Evolutionary conservation across 2,329 filamentous ascomycete species (phyloP).

Genomic region (Claviceps sorghi): DNA sequence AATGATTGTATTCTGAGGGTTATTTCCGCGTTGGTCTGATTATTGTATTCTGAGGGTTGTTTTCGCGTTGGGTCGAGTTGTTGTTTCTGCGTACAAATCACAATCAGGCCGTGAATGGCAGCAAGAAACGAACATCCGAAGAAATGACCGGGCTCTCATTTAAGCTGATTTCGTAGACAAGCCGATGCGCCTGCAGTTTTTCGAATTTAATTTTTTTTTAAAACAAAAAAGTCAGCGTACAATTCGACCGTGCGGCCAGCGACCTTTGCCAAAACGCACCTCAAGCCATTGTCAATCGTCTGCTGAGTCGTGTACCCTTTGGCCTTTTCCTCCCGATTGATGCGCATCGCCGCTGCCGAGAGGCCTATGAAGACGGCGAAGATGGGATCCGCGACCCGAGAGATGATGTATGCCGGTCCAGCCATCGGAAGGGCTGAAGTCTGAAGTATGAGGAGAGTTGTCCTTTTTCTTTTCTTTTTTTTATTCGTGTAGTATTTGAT

Average conservation of each 20-base stretch:
- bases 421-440: conserved; percentile 26
- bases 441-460: background rate
- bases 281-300: conserved; percentile 31
- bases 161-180: too few relatives aligned
- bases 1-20: too few relatives aligned
- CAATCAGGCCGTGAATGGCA: too few relatives aligned
- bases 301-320: conserved; percentile 38
- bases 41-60: too few relatives aligned
- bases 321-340: conserved; percentile 45
- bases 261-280: conserved; percentile 15
- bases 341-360: conserved; percentile 38
- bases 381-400: conserved; percentile 41
- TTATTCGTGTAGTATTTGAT: too few relatives aligned
- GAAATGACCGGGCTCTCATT: too few relatives aligned
- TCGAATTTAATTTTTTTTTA: too few relatives aligned
- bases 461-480: background rate
- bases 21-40: too few relatives aligned
- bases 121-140: too few relatives aligned
- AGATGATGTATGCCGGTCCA: conserved; percentile 44
- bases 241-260: background rate
- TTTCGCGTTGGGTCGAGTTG: too few relatives aligned
- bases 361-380: conserved; percentile 44
- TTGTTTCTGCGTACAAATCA: too few relatives aligned
- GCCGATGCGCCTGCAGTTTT: conserved; percentile 16
- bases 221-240: too few relatives aligned